Percentiles rank a stretch among this genome's conserved stretches.
Conservation (phyloP, 2,329 filamentous ascomycete genomes). For the Botrytis deweyae region DNA sequence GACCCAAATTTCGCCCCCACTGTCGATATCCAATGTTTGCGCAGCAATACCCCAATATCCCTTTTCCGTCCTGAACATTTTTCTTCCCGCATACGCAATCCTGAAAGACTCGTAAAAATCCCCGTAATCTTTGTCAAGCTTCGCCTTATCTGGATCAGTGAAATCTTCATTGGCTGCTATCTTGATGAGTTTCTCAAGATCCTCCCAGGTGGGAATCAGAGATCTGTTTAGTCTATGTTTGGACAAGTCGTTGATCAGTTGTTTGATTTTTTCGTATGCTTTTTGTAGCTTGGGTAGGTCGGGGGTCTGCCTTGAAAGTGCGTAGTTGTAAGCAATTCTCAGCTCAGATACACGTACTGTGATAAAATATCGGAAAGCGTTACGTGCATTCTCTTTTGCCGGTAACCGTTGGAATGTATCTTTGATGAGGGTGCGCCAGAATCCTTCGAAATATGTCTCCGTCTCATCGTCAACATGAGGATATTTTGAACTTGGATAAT, state of each 20-base stretch:
- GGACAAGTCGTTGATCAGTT: background rate
- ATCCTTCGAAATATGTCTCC: constrained; percentile 19
- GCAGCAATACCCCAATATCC: constrained; percentile 18
- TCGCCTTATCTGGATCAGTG: background rate
- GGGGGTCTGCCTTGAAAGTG: background rate
- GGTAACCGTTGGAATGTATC: constrained; percentile 21
- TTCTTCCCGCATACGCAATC: constrained; percentile 22
- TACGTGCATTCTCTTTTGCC: constrained; percentile 9
- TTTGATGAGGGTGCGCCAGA: constrained; percentile 26
- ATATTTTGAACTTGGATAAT: background rate
- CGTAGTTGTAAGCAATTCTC: background rate
- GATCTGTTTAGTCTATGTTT: background rate
- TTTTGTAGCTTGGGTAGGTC: background rate
- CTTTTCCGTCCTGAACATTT: constrained; percentile 11
- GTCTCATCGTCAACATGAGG: background rate
- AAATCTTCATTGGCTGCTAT: background rate
- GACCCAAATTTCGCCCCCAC: constrained; percentile 13
- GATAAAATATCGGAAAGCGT: constrained; percentile 12
- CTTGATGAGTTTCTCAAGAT: background rate
- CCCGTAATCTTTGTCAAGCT: constrained; percentile 13
- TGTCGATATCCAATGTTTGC: background rate
- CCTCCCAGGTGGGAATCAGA: background rate
- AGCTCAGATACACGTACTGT: constrained; percentile 15
- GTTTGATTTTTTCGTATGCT: background rate
- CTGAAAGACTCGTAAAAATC: constrained; percentile 22